phyloP scores from a whole-genome alignment of 2,329 filamentous ascomycete species.

The Rosellinia necatrix region DNA sequence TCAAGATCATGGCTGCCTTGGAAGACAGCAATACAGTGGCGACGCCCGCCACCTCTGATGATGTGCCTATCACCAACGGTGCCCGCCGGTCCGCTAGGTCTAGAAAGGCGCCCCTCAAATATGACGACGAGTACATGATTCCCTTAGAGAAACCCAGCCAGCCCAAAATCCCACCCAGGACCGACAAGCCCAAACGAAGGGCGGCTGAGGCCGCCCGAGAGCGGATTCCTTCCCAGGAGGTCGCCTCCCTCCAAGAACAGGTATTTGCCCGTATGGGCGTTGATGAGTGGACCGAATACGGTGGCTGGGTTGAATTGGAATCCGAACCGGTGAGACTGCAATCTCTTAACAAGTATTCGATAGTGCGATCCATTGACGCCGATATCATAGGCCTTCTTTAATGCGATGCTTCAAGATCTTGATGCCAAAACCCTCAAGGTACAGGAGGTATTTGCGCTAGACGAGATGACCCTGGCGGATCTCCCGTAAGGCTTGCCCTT shows the following conservation, averaged over 20 bases:
- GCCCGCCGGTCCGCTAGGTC: conserved; percentile 31
- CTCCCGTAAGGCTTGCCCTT: conserved; percentile 61
- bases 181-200: conserved; percentile 51
- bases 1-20: background rate
- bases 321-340: conserved; percentile 74
- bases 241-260: conserved; percentile 46
- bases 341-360: background rate
- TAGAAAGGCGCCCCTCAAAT: conserved; percentile 30
- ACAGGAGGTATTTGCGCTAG: conserved; percentile 76
- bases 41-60: conserved; percentile 5
- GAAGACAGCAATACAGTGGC: background rate
- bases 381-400: conserved; percentile 73
- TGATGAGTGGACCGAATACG: conserved; percentile 64
- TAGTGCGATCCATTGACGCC: conserved; percentile 13
- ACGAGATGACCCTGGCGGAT: conserved; percentile 65
- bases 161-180: conserved; percentile 2
- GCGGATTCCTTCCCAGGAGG: conserved; percentile 43
- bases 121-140: conserved; percentile 30
- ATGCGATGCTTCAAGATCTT: conserved; percentile 78
- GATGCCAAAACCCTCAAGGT: conserved; percentile 75
- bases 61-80: conserved; percentile 3
- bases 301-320: conserved; percentile 82
- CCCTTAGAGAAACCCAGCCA: conserved; percentile 25
- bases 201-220: conserved; percentile 43
- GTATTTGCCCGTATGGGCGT: conserved; percentile 53